Evolutionary conservation across 179 eudicot species (phyloP), one percentile per base, ranked within the genome.

Genomic region (Amaranthus tricolor): DNA sequence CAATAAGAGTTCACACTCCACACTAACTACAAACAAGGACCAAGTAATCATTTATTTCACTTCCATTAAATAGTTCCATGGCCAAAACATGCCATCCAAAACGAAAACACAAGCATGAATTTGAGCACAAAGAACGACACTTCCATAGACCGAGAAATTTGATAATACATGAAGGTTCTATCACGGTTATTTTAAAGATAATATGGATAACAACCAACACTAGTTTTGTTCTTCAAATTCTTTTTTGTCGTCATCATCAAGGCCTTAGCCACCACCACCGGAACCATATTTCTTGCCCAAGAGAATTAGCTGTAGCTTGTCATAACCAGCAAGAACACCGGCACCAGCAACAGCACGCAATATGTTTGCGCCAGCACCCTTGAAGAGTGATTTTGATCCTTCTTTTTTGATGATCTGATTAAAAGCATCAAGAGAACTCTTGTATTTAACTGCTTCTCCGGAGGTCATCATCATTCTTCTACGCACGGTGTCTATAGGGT

Each of bases 381-480:
- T 86, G 83, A 85, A 88, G 62, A 88, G 87, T 1, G 92, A 88
- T 57, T 83, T 85, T 21, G 74, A 4, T 19, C 92, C 91, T 70
- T 88, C 89, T 7, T 81, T 88, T 89, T 88, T 84, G 20, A 88
- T 40, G 31, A 88, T 88, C 84, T 88, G 90, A 44, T 13, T 9
- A 71, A 85, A 85, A 5, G 89, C 90, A 61, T 88, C 90, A 56
- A 87, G 2, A 17, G 92, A 88, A 78, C 77, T 79, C 85, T 88
- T 86, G 77, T 88, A 88, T 66, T 88, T 88, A 73, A 88, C 86
- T 51, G 89, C 89, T 72, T 88, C 91, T 47, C 91, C 91, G 0
- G 91, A 88, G 11, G 89, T 88, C 86, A 87, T 87, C 88, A 88
- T 88, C 91, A 88, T 88, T 72, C 91, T 85, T 80, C 89, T 84